Conservation (phyloP, 2,329 filamentous ascomycete genomes). For the Clathrospora elynae region DNA sequence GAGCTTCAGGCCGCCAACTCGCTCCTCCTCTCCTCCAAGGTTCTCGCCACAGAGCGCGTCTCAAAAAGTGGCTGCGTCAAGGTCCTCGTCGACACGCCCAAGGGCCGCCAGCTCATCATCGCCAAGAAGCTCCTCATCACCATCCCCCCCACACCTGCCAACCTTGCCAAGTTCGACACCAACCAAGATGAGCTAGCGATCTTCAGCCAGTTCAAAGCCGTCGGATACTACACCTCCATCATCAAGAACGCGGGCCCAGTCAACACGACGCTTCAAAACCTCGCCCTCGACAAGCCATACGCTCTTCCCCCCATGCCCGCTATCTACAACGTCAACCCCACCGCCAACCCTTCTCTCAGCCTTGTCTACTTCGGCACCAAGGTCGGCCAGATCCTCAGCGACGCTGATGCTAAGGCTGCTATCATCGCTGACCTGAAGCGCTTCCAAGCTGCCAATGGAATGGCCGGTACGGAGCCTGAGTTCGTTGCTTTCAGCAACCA, state of each 20-base stretch:
- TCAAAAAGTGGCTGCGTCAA: conserved; percentile 9
- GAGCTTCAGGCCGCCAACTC: conserved; percentile 15
- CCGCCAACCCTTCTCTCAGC: conserved; percentile 18
- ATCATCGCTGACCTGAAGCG: conserved; percentile 24
- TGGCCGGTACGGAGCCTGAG: conserved; percentile 13
- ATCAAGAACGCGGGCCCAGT: conserved; percentile 47
- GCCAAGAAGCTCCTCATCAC: conserved; percentile 52
- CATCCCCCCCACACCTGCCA: conserved; percentile 48
- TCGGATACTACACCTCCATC: conserved; percentile 49
- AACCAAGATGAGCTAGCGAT: conserved; percentile 39
- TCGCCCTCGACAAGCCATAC: conserved; percentile 33
- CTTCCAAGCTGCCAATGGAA: conserved; percentile 12
- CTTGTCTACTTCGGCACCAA: conserved; percentile 25
- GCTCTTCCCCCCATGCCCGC: conserved; percentile 41
- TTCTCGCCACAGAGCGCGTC: conserved; percentile 37
- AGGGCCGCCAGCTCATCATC: conserved; percentile 34
- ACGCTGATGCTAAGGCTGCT: conserved; percentile 20
- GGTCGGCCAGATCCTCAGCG: conserved; percentile 13
- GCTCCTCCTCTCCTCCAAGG: conserved; percentile 16
- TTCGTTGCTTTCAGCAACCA: conserved; percentile 35
- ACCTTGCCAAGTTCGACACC: conserved; percentile 48
- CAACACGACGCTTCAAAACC: conserved; percentile 33
- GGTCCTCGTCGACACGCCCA: conserved; percentile 20
- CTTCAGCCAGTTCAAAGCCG: conserved; percentile 48
- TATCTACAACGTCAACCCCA: conserved; percentile 33